Percentiles rank a stretch among this genome's conserved stretches.
Evolutionary conservation across 306 rosid genomes (phyloP).

Genomic region (Lablab purpureus): DNA sequence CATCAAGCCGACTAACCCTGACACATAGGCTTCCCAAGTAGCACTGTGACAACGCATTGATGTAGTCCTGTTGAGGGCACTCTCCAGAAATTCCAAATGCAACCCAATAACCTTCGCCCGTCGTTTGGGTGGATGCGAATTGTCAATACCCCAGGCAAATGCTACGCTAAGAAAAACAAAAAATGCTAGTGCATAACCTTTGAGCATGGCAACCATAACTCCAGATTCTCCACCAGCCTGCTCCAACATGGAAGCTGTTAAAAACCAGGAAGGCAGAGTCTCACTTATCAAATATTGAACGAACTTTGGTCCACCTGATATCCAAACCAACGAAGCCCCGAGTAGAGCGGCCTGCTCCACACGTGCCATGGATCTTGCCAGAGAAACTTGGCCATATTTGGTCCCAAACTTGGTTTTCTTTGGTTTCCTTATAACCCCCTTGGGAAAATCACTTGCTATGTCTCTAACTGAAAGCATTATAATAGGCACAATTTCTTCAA

Average conservation of each 20-base stretch:
- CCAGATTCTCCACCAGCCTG: constrained; percentile 66
- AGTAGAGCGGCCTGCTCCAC: constrained; percentile 87
- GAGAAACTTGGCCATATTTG: constrained; percentile 76
- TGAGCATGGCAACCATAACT: constrained; percentile 69
- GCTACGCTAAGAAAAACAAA: constrained; percentile 67
- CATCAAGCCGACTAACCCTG: constrained; percentile 77
- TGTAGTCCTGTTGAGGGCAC: constrained; percentile 62
- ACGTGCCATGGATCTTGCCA: constrained; percentile 70
- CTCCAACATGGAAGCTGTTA: constrained; percentile 59
- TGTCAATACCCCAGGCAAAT: constrained; percentile 87
- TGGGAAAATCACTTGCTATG: constrained; percentile 68
- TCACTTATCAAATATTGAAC: constrained; percentile 77
- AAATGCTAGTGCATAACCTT: constrained; percentile 84
- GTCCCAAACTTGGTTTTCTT: constrained; percentile 72
- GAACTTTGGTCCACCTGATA: constrained; percentile 77
- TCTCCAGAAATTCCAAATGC: constrained; percentile 79
- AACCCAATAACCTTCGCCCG: constrained; percentile 62
- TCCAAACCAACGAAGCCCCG: constrained; percentile 88
- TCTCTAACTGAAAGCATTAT: constrained; percentile 78
- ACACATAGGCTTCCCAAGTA: constrained; percentile 77
- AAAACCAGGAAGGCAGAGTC: constrained; percentile 85
- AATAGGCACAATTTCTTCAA: constrained; percentile 78
- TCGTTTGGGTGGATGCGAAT: constrained; percentile 56
- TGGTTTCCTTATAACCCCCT: constrained; percentile 58
- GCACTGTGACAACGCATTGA: constrained; percentile 69